A percentile compares a stretch with the other conserved stretches of the same genome.
Evolutionary conservation across 2,329 filamentous ascomycete species (phyloP).

Genomic region (Samsoniella hepiali): DNA sequence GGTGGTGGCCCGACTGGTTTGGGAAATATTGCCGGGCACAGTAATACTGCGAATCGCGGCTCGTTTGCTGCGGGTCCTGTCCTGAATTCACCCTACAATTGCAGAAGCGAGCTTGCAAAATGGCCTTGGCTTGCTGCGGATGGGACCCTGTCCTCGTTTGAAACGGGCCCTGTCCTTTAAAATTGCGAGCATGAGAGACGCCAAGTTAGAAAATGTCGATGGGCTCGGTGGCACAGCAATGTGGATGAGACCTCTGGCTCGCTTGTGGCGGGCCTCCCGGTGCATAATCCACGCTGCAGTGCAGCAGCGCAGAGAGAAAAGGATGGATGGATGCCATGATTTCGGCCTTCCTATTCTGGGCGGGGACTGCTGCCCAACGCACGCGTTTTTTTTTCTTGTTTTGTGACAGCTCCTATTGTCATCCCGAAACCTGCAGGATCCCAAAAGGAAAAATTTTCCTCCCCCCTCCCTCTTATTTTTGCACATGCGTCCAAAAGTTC

Average conservation of each 20-base stretch:
- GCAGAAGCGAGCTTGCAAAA: no score
- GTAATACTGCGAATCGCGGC: not conserved
- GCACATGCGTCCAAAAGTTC: no score
- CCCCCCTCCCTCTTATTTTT: no score
- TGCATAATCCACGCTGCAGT: not conserved
- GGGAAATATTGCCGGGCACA: no score
- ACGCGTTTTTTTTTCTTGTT: not conserved
- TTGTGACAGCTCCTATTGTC: not conserved
- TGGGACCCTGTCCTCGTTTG: not conserved
- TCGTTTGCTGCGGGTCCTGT: not conserved
- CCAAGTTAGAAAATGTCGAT: no score
- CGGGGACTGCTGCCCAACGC: not conserved
- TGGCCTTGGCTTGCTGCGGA: no score
- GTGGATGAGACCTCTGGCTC: not conserved
- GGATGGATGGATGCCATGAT: not conserved
- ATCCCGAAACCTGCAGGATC: not conserved
- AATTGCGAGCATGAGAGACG: no score
- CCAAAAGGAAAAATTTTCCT: not conserved
- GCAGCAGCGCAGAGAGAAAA: not conserved
- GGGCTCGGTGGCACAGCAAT: no score
- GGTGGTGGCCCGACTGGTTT: not conserved
- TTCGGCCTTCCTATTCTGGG: constrained; percentile 11
- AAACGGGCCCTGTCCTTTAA: not conserved
- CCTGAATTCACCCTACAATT: no score
- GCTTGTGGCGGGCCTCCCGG: not conserved